Evolutionary conservation across 2,329 filamentous ascomycete species (phyloP).

Genomic region (Laburnicola sp.): DNA sequence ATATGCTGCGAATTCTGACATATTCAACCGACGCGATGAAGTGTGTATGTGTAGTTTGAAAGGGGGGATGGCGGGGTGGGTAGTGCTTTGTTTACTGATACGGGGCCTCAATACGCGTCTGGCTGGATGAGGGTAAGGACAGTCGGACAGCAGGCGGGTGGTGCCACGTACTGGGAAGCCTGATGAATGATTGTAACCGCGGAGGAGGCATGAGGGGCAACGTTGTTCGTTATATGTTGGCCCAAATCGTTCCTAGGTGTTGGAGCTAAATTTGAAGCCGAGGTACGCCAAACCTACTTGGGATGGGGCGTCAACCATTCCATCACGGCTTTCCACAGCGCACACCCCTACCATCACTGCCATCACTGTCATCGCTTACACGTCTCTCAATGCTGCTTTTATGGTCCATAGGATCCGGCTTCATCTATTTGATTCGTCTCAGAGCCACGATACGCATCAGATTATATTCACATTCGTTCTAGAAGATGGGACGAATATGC

Average conservation of each 20-base stretch:
- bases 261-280: neutral
- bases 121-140: constrained; percentile 34
- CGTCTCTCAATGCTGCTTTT: too few relatives aligned
- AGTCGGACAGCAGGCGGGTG: constrained; percentile 28
- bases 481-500: too few relatives aligned
- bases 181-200: constrained; percentile 20
- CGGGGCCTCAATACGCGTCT: constrained; percentile 10
- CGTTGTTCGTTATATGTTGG: neutral
- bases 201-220: constrained; percentile 29
- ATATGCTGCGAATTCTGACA: constrained; percentile 39
- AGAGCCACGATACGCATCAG: too few relatives aligned
- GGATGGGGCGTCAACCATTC: neutral
- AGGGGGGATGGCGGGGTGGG: constrained; percentile 15
- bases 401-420: too few relatives aligned
- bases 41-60: constrained; percentile 26
- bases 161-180: constrained; percentile 37
- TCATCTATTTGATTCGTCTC: too few relatives aligned
- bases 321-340: neutral
- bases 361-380: too few relatives aligned
- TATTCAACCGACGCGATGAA: constrained; percentile 22
- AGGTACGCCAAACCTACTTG: neutral
- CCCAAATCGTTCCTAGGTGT: neutral
- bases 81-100: constrained; percentile 10
- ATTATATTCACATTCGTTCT: too few relatives aligned
- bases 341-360: neutral